Evolutionary conservation across 116 monocot species (phyloP).

Genomic region (Iris pallida): DNA sequence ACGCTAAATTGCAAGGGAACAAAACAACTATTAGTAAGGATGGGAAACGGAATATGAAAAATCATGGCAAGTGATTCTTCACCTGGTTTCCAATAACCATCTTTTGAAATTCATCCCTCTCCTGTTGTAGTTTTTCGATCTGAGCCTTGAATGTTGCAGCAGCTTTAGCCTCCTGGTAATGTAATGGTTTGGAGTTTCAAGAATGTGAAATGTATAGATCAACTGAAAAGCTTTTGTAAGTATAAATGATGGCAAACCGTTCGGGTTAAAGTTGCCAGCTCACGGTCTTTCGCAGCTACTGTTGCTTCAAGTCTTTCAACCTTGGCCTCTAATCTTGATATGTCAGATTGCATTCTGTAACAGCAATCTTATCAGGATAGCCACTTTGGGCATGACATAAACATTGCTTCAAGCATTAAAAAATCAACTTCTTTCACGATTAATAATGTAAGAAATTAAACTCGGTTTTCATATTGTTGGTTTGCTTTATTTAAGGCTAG

Average conservation of each 20-base stretch:
- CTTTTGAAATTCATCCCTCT: slow-evolving; percentile 94
- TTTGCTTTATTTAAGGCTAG: too few species aligned
- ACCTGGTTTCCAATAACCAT: slow-evolving; percentile 99
- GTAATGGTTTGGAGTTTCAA: slow-evolving; percentile 10
- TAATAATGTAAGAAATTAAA: too few species aligned
- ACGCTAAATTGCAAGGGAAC: background rate
- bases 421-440: too few species aligned
- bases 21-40: background rate
- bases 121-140: slow-evolving; percentile 92
- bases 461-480: too few species aligned
- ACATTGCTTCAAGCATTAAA: too few species aligned
- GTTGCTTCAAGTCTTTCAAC: slow-evolving; percentile 94
- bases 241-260: slow-evolving; percentile 31
- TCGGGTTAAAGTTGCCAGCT: slow-evolving; percentile 83
- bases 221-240: background rate
- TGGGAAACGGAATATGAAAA: background rate
- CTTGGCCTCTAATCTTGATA: slow-evolving; percentile 88
- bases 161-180: slow-evolving; percentile 79
- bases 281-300: slow-evolving; percentile 84
- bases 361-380: background rate
- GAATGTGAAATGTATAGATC: background rate
- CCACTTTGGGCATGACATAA: too few species aligned
- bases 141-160: slow-evolving; percentile 78
- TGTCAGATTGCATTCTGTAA: slow-evolving; percentile 69
- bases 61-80: background rate